These are phyloP conservation scores for Arthrobotrys sinensis DNA, from an alignment of 2,329 filamentous ascomycete genomes.

Conservation along the genomic window DNA sequence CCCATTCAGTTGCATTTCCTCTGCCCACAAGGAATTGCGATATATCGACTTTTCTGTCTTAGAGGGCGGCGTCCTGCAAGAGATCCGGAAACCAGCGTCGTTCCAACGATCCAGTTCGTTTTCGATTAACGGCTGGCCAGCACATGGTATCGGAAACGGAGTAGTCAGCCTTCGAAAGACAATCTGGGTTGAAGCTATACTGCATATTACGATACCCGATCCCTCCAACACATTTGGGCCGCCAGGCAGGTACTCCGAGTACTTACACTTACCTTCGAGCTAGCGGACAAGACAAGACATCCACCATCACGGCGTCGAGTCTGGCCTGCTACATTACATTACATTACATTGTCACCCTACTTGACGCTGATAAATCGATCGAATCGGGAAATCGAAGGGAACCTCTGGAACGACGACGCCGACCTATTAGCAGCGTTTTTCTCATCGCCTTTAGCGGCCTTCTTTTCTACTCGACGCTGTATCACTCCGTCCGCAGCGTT, in stretches of 20 bases:
- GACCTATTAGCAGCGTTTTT: slow-evolving; percentile 22
- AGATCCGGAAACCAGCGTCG: slow-evolving; percentile 29
- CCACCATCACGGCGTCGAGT: not conserved
- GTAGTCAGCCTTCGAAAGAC: slow-evolving; percentile 57
- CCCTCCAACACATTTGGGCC: slow-evolving; percentile 29
- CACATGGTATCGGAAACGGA: slow-evolving; percentile 51
- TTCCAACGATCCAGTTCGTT: slow-evolving; percentile 42
- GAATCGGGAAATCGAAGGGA: slow-evolving; percentile 39
- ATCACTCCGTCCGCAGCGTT: slow-evolving; percentile 19
- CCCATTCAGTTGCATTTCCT: not conserved
- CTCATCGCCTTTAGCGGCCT: slow-evolving; percentile 6
- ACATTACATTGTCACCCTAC: slow-evolving; percentile 23
- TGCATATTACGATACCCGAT: slow-evolving; percentile 8
- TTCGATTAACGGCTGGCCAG: slow-evolving; percentile 37
- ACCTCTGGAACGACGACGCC: slow-evolving; percentile 10
- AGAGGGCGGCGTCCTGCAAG: slow-evolving; percentile 24
- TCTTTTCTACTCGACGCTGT: slow-evolving; percentile 28
- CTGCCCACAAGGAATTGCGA: not conserved
- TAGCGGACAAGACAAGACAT: not conserved
- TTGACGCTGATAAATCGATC: slow-evolving; percentile 21
- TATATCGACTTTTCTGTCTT: slow-evolving; percentile 8
- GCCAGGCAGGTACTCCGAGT: slow-evolving; percentile 2
- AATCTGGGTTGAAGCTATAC: slow-evolving; percentile 43
- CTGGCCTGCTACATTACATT: not conserved
- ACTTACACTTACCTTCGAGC: not conserved